phyloP scores from a whole-genome alignment of 768 basidiomycete species.

The Suillus brevipes region DNA sequence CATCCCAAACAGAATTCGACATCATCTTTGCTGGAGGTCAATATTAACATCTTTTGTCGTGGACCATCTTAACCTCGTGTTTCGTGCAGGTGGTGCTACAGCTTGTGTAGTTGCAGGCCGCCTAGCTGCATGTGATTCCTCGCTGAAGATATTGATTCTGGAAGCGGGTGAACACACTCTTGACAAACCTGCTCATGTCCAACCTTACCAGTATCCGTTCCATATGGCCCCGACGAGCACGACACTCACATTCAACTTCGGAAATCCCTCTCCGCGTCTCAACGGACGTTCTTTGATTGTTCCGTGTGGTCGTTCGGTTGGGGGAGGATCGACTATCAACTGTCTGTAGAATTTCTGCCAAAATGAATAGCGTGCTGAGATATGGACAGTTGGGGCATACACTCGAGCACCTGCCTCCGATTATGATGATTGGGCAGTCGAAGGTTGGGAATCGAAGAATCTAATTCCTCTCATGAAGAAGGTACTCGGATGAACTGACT shows the following conservation, averaged over 20 bases:
- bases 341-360: slow-evolving; percentile 36
- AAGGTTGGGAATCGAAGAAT: slow-evolving; percentile 29
- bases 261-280: slow-evolving; percentile 20
- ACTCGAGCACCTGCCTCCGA: slow-evolving; percentile 59
- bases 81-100: slow-evolving; percentile 34
- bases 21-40: slow-evolving; percentile 50
- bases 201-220: slow-evolving; percentile 23
- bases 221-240: slow-evolving; percentile 19
- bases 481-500: slow-evolving; percentile 9
- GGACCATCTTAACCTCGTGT: background rate
- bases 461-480: slow-evolving; percentile 27
- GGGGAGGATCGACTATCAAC: slow-evolving; percentile 45
- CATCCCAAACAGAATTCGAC: background rate
- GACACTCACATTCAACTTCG: slow-evolving; percentile 18
- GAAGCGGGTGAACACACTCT: slow-evolving; percentile 30
- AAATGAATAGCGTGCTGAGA: slow-evolving; percentile 5
- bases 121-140: slow-evolving; percentile 27
- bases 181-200: slow-evolving; percentile 21
- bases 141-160: slow-evolving; percentile 27
- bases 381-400: slow-evolving; percentile 46
- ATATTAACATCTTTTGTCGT: slow-evolving; percentile 1
- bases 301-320: slow-evolving; percentile 27
- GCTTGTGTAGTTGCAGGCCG: slow-evolving; percentile 35
- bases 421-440: slow-evolving; percentile 39
- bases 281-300: slow-evolving; percentile 18